Evolutionary conservation across 2,329 filamentous ascomycete species (phyloP).

Genomic region (Biscogniauxia sp.): DNA sequence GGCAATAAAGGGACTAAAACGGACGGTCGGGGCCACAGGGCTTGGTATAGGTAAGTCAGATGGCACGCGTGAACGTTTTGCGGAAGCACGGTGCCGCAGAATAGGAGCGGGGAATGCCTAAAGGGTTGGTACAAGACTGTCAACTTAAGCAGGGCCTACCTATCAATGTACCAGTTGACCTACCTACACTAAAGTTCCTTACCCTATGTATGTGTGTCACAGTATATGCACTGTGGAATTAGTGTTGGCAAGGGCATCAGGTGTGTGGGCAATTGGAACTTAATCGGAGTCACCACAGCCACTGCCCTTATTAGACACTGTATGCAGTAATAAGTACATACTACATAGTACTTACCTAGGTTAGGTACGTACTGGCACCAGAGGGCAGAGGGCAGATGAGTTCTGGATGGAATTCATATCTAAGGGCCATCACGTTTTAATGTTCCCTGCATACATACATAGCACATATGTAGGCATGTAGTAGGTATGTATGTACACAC

Average conservation of each 20-base stretch:
- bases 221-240: neutral
- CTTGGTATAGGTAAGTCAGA: constrained; percentile 1
- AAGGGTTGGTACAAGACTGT: neutral
- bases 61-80: neutral
- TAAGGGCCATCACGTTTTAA: neutral
- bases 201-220: neutral
- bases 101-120: neutral
- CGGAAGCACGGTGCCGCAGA: neutral
- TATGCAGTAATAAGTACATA: neutral
- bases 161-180: no score
- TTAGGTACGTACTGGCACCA: no score
- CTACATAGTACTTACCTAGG: neutral
- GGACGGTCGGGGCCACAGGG: constrained; percentile 6
- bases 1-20: constrained; percentile 4
- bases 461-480: no score
- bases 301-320: neutral
- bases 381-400: neutral
- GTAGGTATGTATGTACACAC: no score
- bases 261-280: no score
- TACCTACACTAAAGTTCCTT: no score
- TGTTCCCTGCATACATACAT: neutral
- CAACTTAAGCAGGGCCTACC: neutral
- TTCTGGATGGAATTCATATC: neutral
- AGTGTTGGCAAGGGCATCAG: no score
- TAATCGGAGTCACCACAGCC: no score